These are phyloP conservation scores for Sarocladiaceae sp. DNA, from an alignment of 2,329 filamentous ascomycete genomes.

Conservation along the genomic window DNA sequence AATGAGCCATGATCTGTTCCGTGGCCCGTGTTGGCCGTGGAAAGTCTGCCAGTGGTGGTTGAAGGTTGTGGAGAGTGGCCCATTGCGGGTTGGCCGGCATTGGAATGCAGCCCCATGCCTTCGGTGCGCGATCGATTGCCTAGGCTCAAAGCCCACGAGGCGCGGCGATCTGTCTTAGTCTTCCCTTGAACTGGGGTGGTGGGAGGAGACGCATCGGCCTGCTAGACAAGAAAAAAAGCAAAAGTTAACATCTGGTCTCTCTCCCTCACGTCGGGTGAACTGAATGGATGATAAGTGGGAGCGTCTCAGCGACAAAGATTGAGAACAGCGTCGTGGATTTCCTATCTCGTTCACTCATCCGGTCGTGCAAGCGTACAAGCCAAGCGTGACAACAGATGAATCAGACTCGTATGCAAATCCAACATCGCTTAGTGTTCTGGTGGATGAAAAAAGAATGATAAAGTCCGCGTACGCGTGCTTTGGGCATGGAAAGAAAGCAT, in stretches of 20 bases:
- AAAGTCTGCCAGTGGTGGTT: background rate
- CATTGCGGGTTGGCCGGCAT: slow-evolving; percentile 9
- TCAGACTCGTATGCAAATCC: slow-evolving; percentile 18
- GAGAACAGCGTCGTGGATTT: slow-evolving; percentile 32
- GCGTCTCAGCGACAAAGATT: slow-evolving; percentile 11
- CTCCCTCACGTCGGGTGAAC: slow-evolving; percentile 16
- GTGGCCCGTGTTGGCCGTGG: background rate
- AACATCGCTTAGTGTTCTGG: slow-evolving; percentile 13
- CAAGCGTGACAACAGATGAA: slow-evolving; percentile 26
- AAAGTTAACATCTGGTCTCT: slow-evolving; percentile 29
- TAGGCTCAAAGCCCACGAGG: slow-evolving; percentile 40
- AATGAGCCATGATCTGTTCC: background rate
- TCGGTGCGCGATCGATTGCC: slow-evolving; percentile 20
- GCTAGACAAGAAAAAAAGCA: slow-evolving; percentile 24
- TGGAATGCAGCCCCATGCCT: slow-evolving; percentile 1
- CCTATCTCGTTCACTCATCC: slow-evolving; percentile 35
- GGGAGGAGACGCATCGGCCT: slow-evolving; percentile 32
- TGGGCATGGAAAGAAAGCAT: slow-evolving; percentile 32
- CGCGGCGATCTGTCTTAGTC: slow-evolving; percentile 34
- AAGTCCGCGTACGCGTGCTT: slow-evolving; percentile 10
- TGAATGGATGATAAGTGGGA: slow-evolving; percentile 9
- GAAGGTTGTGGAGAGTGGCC: background rate
- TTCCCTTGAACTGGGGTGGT: slow-evolving; percentile 27
- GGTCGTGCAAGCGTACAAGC: slow-evolving; percentile 23
- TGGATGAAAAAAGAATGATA: slow-evolving; percentile 11